Evolutionary conservation across 345 rosid species (phyloP).

Genomic region (Populus nigra): DNA sequence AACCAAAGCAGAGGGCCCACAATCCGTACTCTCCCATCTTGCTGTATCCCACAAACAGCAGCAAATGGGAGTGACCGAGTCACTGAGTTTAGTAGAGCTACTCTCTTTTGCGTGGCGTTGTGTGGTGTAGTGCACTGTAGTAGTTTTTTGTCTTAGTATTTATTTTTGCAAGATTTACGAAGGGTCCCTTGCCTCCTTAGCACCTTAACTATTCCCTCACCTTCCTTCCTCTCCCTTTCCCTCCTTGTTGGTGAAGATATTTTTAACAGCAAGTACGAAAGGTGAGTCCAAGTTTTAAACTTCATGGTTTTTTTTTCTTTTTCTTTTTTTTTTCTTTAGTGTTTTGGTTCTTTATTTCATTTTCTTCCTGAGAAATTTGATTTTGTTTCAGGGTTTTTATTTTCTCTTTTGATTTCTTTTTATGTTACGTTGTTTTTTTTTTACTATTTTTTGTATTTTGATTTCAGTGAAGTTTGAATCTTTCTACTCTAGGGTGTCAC

Average conservation of each 20-base stretch:
- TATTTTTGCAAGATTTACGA: background rate
- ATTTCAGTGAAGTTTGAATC: conserved; percentile 20
- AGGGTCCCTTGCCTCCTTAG: background rate
- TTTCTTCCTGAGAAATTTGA: background rate
- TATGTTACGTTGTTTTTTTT: background rate
- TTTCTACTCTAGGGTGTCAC: conserved; percentile 26
- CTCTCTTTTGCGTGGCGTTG: background rate
- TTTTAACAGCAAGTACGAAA: background rate
- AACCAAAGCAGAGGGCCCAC: conserved; percentile 1
- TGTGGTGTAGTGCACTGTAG: background rate
- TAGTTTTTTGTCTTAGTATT: background rate
- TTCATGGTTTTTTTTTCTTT: background rate
- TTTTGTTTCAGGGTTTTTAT: conserved; percentile 5
- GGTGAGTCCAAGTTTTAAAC: background rate
- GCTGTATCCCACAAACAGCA: conserved; percentile 6
- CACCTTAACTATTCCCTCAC: background rate
- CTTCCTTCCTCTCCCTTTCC: background rate
- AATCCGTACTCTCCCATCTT: background rate
- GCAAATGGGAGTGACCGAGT: conserved; percentile 2
- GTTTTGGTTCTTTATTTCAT: background rate
- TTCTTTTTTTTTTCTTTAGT: background rate
- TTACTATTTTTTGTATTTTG: background rate
- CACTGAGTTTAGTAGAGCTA: background rate
- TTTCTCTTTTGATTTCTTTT: background rate
- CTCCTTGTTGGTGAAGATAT: background rate